Evolutionary conservation across 176 grass and related monocot genomes (phyloP), one percentile per base, ranked within the genome.

Genomic region (Cenchrus purpureus): DNA sequence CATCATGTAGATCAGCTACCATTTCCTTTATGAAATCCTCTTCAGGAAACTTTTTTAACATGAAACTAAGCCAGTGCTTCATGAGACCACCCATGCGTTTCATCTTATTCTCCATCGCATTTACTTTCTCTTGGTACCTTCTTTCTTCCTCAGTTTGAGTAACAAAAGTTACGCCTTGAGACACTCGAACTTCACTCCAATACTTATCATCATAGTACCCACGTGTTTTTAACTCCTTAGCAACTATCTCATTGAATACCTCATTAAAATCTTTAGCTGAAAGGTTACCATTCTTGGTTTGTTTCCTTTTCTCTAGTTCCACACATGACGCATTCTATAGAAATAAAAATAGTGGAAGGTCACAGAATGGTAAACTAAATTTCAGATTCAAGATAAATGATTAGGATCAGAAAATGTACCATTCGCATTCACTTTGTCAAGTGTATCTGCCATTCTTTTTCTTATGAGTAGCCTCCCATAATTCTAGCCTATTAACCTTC

Each of bases 161-260:
- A 78, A 5, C 12, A 63, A 48, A 12, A 78, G 20, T 22, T 10
- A 28, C 11, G 10, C 42, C 20, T 2, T 31, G 3, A 48, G 3
- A 78, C 48, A 78, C 59, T 14, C 31, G 15, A 49, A 64, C 8
- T 1, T 64, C 43, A 8, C 76, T 79, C 58, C n/a, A 78, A 28
- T 63, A 46, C 54, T 60, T 77, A 5, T 45, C 11, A 46, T 61
- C 56, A 62, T 78, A 62, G n/a, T 78, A 79, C 12, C 76, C 76
- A 49, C 12, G 0, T 16, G 45, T 7, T 79, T 77, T 58, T 16
- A 8, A 10, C 42, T 78, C 10, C 10, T 16, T 79, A 31, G 13
- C 76, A 44, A 64, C 42, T 17, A 64, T 25, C 4, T 7, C 0
- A 29, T 48, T 1, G 44, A 79, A 79, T 42, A 79, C 57, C 9